Evolutionary conservation across 495 filamentous ascomycete genomes (phyloP), one percentile per base, ranked within the genome.

Genomic region (Terfezia boudieri): DNA sequence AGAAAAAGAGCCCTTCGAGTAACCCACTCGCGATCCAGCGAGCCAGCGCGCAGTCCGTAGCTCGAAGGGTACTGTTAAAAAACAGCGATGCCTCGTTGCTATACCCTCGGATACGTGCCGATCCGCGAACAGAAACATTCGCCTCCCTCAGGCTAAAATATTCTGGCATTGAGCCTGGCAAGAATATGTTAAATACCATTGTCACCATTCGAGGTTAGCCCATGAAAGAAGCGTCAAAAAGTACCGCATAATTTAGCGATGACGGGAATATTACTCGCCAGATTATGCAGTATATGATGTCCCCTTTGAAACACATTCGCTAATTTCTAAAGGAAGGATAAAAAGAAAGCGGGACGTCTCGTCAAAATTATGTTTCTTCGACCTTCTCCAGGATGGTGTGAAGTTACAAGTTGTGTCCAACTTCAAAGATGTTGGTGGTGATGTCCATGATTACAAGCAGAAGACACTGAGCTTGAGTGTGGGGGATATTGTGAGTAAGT

Each of bases 311-410:
- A 49, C 56, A 37, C 53, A 35, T 53, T 54, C 55, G 26, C 61
- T 55, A 61, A 54, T 32, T 46, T 50, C 53, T 52, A 51, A 61
- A 84, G 81, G 81, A 70, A 82, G 81, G 64, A 71, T 85, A 48
- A 62, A 55, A 35, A 66, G 54, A 32, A 60, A 55, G 53, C 61
- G 63, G 57, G 63, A 64, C 48, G 55, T 62, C 23, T 65, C 62
- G 55, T 77, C 74, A 61, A 84, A 82, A 68, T 78, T 98, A 64
- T 72, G 83, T 48, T 98, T 98, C 67, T 68, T 94, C 59, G 82
- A 89, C 67, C 61, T 96, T 55, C 67, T 74, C 55, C 77, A 82
- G 68, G 77, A 87, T 67, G 79, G 77, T 37, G 64, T 74, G 60
- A 75, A 73, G 58, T 61, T 87, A 36, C 90, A 98, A 64, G 74